Evolutionary conservation across 208 protist genomes (phyloP).

Genomic region (Trypanosoma mega): DNA sequence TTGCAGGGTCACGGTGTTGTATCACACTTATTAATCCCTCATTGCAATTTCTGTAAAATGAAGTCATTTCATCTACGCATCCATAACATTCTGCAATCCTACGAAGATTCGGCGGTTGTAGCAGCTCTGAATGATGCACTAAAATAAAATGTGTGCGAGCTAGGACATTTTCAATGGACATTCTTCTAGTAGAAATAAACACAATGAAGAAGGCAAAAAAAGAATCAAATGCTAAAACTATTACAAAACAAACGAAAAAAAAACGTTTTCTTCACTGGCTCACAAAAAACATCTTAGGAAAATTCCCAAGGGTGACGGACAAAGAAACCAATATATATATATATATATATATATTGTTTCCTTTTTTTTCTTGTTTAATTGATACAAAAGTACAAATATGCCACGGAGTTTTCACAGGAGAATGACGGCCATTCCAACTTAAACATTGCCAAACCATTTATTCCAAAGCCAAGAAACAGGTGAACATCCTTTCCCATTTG

Average conservation of each 20-base stretch:
- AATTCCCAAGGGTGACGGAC: slow-evolving; percentile 7
- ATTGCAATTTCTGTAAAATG: slow-evolving; percentile 10
- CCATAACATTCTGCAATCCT: slow-evolving; percentile 17
- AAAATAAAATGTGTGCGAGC: slow-evolving; percentile 20
- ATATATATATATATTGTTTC: neutral
- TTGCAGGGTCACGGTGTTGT: slow-evolving; percentile 12
- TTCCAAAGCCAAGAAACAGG: slow-evolving; percentile 54
- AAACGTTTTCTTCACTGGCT: no score
- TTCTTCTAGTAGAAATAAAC: neutral
- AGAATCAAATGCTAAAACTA: neutral
- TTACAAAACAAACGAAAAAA: neutral
- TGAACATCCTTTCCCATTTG: slow-evolving; percentile 17
- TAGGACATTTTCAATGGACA: slow-evolving; percentile 10
- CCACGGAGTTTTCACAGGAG: slow-evolving; percentile 25
- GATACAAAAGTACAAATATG: slow-evolving; percentile 59
- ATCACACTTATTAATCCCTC: slow-evolving; percentile 12
- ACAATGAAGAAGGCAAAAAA: neutral
- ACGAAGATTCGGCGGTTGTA: slow-evolving; percentile 10
- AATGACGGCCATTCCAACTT: slow-evolving; percentile 42
- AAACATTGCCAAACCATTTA: slow-evolving; percentile 44
- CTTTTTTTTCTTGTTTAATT: slow-evolving; percentile 15
- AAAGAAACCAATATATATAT: neutral
- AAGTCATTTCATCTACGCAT: slow-evolving; percentile 7
- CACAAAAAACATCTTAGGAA: slow-evolving; percentile 17
- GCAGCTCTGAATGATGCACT: slow-evolving; percentile 5